Conservation (phyloP, 2,329 filamentous ascomycete genomes). For the Talaromyces sp. region DNA sequence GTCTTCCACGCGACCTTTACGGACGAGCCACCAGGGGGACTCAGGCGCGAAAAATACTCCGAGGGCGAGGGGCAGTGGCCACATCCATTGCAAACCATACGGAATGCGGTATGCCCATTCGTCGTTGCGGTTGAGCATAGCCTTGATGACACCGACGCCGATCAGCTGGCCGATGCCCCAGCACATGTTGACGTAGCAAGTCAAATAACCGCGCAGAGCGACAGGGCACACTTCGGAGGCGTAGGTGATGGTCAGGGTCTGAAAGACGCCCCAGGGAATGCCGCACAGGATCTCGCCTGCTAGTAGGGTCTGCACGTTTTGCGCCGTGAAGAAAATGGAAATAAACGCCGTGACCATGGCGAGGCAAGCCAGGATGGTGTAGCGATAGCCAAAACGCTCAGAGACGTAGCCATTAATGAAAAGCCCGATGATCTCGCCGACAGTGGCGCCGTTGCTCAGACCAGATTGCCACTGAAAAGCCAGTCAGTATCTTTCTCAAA, state of each 20-base stretch:
- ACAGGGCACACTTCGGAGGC: slow-evolving; percentile 44
- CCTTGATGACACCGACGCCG: slow-evolving; percentile 46
- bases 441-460: slow-evolving; percentile 38
- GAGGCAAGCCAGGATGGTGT: slow-evolving; percentile 45
- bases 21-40: slow-evolving; percentile 48
- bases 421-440: slow-evolving; percentile 45
- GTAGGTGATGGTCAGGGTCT: slow-evolving; percentile 43
- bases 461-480: slow-evolving; percentile 38
- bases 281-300: slow-evolving; percentile 47
- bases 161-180: slow-evolving; percentile 47
- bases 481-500: background rate
- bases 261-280: slow-evolving; percentile 48
- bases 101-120: slow-evolving; percentile 50
- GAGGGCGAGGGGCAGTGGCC: slow-evolving; percentile 45
- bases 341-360: slow-evolving; percentile 42
- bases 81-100: slow-evolving; percentile 50
- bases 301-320: slow-evolving; percentile 42
- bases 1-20: slow-evolving; percentile 40
- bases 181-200: slow-evolving; percentile 43
- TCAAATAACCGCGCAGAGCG: slow-evolving; percentile 39
- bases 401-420: slow-evolving; percentile 47
- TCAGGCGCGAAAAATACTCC: slow-evolving; percentile 45
- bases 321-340: slow-evolving; percentile 47
- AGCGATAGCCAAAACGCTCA: slow-evolving; percentile 48
- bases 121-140: slow-evolving; percentile 40